phyloP scores from a whole-genome alignment of 352 stramenopile species.

The Phytophthora pini region DNA sequence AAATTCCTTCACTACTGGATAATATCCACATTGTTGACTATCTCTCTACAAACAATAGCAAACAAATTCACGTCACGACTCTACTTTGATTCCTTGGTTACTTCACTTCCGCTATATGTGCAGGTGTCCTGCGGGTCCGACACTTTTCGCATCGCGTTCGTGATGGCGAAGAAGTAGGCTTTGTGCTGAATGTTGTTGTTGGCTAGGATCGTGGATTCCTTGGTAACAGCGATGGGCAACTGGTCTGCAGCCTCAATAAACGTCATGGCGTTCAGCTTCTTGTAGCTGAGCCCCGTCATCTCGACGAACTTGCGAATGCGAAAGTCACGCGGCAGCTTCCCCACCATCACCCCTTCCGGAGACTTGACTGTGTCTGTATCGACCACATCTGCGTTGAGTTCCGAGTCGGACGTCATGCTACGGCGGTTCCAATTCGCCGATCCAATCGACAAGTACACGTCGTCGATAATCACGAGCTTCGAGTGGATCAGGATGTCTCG shows the following conservation, averaged over 20 bases:
- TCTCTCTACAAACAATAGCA: not conserved
- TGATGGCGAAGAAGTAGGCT: slow-evolving; percentile 31
- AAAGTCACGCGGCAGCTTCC: slow-evolving; percentile 51
- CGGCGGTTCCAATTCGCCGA: slow-evolving; percentile 68
- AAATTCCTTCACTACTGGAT: no score
- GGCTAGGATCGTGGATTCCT: slow-evolving; percentile 35
- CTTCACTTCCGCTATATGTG: slow-evolving; percentile 4
- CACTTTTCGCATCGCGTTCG: slow-evolving; percentile 17
- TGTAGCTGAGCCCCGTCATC: slow-evolving; percentile 52
- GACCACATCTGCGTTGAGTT: slow-evolving; percentile 57
- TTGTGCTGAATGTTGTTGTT: slow-evolving; percentile 20
- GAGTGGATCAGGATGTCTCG: slow-evolving; percentile 52
- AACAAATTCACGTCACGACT: not conserved
- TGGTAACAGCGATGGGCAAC: slow-evolving; percentile 6
- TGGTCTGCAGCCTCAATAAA: slow-evolving; percentile 52
- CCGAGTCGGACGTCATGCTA: slow-evolving; percentile 52
- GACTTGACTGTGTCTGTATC: slow-evolving; percentile 35
- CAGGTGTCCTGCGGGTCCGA: slow-evolving; percentile 31
- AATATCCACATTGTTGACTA: no score
- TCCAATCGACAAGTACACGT: slow-evolving; percentile 63
- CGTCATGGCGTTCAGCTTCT: slow-evolving; percentile 52
- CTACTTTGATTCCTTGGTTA: slow-evolving; percentile 11
- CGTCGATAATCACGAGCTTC: slow-evolving; percentile 62
- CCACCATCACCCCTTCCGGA: slow-evolving; percentile 37
- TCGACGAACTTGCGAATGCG: slow-evolving; percentile 69